Evolutionary conservation across 331 rosid species (phyloP).

Genomic region (Ulmus americana): DNA sequence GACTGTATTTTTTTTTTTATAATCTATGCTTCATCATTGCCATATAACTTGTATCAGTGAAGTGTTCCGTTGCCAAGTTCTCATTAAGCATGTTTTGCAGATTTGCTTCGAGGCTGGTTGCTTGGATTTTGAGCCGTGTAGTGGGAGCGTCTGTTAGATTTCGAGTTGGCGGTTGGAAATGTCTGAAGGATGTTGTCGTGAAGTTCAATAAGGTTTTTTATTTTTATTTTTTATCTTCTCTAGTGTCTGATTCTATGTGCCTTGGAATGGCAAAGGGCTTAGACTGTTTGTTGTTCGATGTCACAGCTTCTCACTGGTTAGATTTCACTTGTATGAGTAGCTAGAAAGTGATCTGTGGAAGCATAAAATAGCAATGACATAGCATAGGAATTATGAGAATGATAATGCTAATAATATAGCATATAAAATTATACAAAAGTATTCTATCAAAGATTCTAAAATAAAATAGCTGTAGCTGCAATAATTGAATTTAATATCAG

Average conservation of each 20-base stretch:
- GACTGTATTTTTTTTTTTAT: neutral
- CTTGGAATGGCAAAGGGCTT: conserved; percentile 3
- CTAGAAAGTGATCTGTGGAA: too few relatives aligned
- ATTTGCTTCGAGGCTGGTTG: conserved; percentile 77
- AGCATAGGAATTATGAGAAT: too few relatives aligned
- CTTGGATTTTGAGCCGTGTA: conserved; percentile 82
- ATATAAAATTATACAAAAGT: too few relatives aligned
- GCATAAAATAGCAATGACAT: too few relatives aligned
- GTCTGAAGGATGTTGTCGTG: conserved; percentile 76
- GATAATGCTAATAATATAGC: too few relatives aligned
- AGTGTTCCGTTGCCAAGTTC: conserved; percentile 12
- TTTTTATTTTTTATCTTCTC: neutral
- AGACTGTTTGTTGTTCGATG: conserved; percentile 15
- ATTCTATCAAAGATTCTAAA: too few relatives aligned
- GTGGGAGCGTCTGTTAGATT: conserved; percentile 84
- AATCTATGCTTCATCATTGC: neutral
- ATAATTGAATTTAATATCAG: too few relatives aligned
- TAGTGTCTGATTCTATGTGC: too few relatives aligned
- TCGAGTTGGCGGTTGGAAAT: conserved; percentile 94
- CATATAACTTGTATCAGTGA: neutral
- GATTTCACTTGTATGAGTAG: neutral
- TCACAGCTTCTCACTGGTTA: neutral
- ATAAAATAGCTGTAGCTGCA: too few relatives aligned
- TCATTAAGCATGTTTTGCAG: conserved; percentile 37
- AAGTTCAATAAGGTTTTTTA: conserved; percentile 74